Evolutionary conservation across 2,329 filamentous ascomycete species (phyloP).

Genomic region (Epichloe gansuensis): DNA sequence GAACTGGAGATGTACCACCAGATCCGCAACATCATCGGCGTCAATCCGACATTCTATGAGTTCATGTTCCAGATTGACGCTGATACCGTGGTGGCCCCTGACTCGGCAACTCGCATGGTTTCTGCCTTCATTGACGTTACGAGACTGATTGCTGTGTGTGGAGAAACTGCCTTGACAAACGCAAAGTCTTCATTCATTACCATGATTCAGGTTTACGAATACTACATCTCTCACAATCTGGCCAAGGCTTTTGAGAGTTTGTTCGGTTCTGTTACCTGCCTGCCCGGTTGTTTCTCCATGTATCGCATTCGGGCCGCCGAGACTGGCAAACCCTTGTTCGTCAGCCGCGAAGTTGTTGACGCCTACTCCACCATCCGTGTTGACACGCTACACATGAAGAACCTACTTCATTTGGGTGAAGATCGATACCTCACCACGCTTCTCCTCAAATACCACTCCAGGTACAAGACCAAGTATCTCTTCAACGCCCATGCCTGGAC

Average conservation of each 20-base stretch:
- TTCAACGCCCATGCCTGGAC: slow-evolving; percentile 90
- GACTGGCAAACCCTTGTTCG: slow-evolving; percentile 88
- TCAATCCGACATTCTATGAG: slow-evolving; percentile 97
- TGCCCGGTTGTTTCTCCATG: slow-evolving; percentile 99
- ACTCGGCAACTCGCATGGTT: slow-evolving; percentile 86
- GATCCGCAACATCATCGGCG: slow-evolving; percentile 95
- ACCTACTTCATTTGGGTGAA: slow-evolving; percentile 88
- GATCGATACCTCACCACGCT: slow-evolving; percentile 95
- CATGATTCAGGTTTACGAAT: slow-evolving; percentile 99
- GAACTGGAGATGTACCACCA: slow-evolving; percentile 98
- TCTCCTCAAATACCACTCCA: slow-evolving; percentile 78
- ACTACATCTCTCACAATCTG: slow-evolving; percentile 97
- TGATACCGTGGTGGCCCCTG: slow-evolving; percentile 82
- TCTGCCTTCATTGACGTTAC: slow-evolving; percentile 85
- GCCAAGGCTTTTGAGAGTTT: slow-evolving; percentile 95
- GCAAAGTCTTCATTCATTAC: slow-evolving; percentile 87
- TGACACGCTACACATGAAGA: slow-evolving; percentile 98
- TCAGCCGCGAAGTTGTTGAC: slow-evolving; percentile 82
- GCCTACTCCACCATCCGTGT: slow-evolving; percentile 86
- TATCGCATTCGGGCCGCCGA: slow-evolving; percentile 92
- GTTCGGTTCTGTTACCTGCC: slow-evolving; percentile 92
- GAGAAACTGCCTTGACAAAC: slow-evolving; percentile 87
- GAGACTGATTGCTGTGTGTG: slow-evolving; percentile 83
- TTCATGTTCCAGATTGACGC: slow-evolving; percentile 94
- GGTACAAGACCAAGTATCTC: slow-evolving; percentile 98